Evolutionary conservation across 2,329 filamentous ascomycete species (phyloP).

Genomic region (Alternaria arborescens): DNA sequence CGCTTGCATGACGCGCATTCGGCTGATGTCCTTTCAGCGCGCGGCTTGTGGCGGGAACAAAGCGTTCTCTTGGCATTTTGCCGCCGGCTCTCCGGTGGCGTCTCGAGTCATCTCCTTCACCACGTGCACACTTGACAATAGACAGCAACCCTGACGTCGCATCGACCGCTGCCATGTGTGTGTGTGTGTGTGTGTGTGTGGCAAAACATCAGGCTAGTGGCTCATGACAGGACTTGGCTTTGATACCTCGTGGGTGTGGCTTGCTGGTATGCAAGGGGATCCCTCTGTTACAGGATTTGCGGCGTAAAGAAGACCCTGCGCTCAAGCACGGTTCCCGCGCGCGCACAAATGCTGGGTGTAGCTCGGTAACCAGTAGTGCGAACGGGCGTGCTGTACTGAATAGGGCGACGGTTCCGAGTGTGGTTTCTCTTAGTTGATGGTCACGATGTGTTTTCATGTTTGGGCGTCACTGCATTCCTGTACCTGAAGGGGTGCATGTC

Average conservation of each 20-base stretch:
- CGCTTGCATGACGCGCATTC: constrained; percentile 5
- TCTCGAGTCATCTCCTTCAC: too few relatives aligned
- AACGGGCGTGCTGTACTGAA: neutral
- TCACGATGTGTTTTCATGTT: neutral
- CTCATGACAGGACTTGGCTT: too few relatives aligned
- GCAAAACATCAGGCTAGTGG: too few relatives aligned
- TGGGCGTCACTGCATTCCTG: neutral
- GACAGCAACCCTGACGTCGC: accelerated
- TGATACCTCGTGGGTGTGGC: too few relatives aligned
- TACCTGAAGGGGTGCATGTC: neutral
- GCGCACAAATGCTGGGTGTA: neutral
- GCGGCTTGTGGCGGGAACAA: neutral
- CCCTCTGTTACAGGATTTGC: too few relatives aligned
- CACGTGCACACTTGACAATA: too few relatives aligned
- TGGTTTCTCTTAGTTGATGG: neutral
- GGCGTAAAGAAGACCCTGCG: too few relatives aligned
- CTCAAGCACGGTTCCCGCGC: too few relatives aligned
- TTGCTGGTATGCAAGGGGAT: too few relatives aligned
- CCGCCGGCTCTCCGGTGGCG: too few relatives aligned
- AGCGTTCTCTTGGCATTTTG: neutral
- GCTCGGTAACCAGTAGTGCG: neutral
- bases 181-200: too few relatives aligned
- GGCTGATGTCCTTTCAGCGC: neutral
- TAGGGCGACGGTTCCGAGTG: neutral
- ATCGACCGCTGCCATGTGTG: too few relatives aligned